Percentiles rank a stretch among this genome's conserved stretches.
Evolutionary conservation across 306 rosid species (phyloP).

Genomic region (Lupinus albus): DNA sequence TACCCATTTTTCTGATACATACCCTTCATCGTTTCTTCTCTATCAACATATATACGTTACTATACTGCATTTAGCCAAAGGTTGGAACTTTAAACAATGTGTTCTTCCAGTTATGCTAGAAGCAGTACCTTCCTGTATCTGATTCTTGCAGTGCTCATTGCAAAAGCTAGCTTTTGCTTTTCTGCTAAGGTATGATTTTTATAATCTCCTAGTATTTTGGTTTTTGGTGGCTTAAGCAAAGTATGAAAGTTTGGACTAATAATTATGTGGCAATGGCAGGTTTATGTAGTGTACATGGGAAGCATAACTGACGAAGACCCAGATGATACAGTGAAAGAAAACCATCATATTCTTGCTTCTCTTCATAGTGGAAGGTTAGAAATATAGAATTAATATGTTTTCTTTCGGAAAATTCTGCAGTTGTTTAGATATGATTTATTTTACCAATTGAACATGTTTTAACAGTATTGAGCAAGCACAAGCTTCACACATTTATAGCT

Average conservation of each 20-base stretch:
- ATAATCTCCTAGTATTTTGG: neutral
- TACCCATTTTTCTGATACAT: neutral
- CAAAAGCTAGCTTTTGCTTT: constrained; percentile 49
- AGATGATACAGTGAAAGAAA: constrained; percentile 55
- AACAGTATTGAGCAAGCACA: constrained; percentile 68
- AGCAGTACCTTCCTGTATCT: constrained; percentile 41
- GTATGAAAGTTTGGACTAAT: constrained; percentile 22
- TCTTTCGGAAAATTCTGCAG: constrained; percentile 3
- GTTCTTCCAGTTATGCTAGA: constrained; percentile 38
- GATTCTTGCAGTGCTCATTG: constrained; percentile 54
- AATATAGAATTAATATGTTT: constrained; percentile 1
- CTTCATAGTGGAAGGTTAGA: constrained; percentile 69
- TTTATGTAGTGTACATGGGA: constrained; percentile 83
- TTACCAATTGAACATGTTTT: constrained; percentile 1
- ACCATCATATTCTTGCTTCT: constrained; percentile 68
- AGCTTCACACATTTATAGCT: constrained; percentile 69
- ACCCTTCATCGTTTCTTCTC: constrained; percentile 7
- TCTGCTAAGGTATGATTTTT: constrained; percentile 56
- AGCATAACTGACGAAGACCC: constrained; percentile 61
- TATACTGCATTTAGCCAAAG: constrained; percentile 12
- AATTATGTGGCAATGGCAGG: constrained; percentile 52
- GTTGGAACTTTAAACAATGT: constrained; percentile 45
- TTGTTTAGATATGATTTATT: constrained; percentile 18
- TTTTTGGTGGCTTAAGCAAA: constrained; percentile 23
- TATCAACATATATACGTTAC: constrained; percentile 14